Evolutionary conservation across 345 rosid genomes (phyloP).

Genomic region (Punica granatum): DNA sequence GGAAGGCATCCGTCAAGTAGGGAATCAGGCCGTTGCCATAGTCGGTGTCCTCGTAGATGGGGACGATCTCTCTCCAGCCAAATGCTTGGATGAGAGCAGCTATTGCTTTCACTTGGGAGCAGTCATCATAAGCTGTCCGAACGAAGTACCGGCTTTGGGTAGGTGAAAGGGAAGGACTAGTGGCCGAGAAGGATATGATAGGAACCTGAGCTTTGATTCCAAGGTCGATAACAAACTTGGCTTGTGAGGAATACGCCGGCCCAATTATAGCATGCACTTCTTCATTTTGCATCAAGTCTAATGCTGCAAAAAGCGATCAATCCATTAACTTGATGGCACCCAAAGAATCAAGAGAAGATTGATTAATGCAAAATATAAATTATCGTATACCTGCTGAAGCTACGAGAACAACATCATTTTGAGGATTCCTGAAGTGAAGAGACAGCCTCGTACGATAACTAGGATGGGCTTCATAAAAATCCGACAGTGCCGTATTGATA

Average conservation of each 20-base stretch:
- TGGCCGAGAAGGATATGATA: conserved; percentile 23
- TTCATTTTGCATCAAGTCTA: conserved; percentile 29
- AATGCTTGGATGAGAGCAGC: conserved; percentile 19
- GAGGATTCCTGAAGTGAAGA: conserved; percentile 5
- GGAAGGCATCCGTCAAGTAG: conserved; percentile 21
- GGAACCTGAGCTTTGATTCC: conserved; percentile 33
- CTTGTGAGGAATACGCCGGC: conserved; percentile 22
- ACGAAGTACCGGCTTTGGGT: conserved; percentile 14
- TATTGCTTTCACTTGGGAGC: conserved; percentile 25
- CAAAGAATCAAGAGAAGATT: too few relatives aligned
- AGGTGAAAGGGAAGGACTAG: conserved; percentile 22
- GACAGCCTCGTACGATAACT: conserved; percentile 8
- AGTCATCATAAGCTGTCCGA: conserved; percentile 20
- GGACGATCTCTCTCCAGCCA: conserved; percentile 29
- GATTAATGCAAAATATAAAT: not conserved
- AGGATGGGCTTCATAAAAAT: conserved; percentile 17
- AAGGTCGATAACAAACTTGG: conserved; percentile 20
- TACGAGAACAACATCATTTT: conserved; percentile 7
- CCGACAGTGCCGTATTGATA: conserved; percentile 13
- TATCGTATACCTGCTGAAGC: conserved; percentile 17
- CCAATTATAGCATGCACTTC: conserved; percentile 37
- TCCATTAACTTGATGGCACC: too few relatives aligned
- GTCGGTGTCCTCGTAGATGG: conserved; percentile 26
- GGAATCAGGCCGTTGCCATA: conserved; percentile 29
- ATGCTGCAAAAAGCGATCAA: too few relatives aligned